Base-by-base conservation (phyloP, 345 rosid species). In the Abelmoschus esculentus region DNA sequence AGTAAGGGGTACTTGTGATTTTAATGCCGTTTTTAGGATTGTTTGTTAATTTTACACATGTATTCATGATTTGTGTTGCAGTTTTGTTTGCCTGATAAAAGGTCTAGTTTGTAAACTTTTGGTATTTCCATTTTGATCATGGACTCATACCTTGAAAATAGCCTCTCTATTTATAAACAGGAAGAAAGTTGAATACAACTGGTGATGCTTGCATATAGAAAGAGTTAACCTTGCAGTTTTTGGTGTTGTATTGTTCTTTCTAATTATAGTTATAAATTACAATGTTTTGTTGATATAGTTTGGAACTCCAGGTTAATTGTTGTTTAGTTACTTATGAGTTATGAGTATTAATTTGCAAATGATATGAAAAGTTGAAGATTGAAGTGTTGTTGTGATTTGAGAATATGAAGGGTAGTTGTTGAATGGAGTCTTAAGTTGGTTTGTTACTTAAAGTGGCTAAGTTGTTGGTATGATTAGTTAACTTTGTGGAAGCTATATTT, bases 401-500 rank as follows among this genome's bases (percentile, higher is more conserved):
- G 15, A 11, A 49, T 31, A 44, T 12, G 17, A 31, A 17, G 32
- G 0, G 3, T 38, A 10, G 38, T 44, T 44, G 55, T 44, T 64
- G 18, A 65, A 44, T 44, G 69, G 69, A 40, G 58, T 61, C 3
- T n/a, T 15, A 28, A 56, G 60, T 14, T 49, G 59, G 17, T 38
- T 71, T 61, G 69, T 47, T 73, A 2, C 32, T 29, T 69, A 6
- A 38, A 46, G 58, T 50, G 68, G 72, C 18, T 58, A 36, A 53
- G 2, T 18, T 69, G 5, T n/a, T 0, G 47, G 32, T n/a, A 10
- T 54, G 50, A 13, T 13, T 19, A 58, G 40, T 52, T 66, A 36
- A 34, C 4, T 58, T 36, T 59, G 49, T 59, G 31, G 10, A 12
- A 67, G 61, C 31, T 36, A 22, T 52, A 9, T 28, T 63, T 44